A percentile compares a stretch with the other conserved stretches of the same genome.
These are phyloP conservation scores for Debaryomyces udenii DNA, from an alignment of 1,139 yeast genomes.

Conservation along the genomic window DNA sequence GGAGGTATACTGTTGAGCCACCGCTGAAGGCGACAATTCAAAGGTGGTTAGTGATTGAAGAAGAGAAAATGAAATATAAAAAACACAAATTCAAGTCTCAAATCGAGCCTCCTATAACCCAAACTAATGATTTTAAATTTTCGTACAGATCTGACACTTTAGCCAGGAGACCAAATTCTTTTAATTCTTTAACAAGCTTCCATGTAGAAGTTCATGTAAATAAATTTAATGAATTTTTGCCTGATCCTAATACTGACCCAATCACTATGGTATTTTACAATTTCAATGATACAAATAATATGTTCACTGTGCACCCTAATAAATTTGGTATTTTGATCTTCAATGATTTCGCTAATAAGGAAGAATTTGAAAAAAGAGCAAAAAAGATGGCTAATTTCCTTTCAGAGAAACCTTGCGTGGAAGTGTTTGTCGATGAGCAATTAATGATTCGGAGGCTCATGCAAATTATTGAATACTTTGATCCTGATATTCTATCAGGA, in stretches of 20 bases:
- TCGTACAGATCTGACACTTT: slow-evolving; percentile 35
- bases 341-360: neutral
- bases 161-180: slow-evolving; percentile 48
- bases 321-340: slow-evolving; percentile 24
- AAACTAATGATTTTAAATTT: slow-evolving; percentile 36
- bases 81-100: slow-evolving; percentile 45
- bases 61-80: slow-evolving; percentile 16
- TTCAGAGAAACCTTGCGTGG: slow-evolving; percentile 18
- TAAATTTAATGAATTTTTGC: slow-evolving; percentile 50
- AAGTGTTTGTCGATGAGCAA: slow-evolving; percentile 51
- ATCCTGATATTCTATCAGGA: slow-evolving; percentile 89
- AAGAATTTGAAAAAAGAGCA: slow-evolving; percentile 15
- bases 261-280: slow-evolving; percentile 66
- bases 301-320: slow-evolving; percentile 20
- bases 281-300: slow-evolving; percentile 48
- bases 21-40: slow-evolving; percentile 31
- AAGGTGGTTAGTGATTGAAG: slow-evolving; percentile 25
- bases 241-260: slow-evolving; percentile 69
- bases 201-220: slow-evolving; percentile 69
- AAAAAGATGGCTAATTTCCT: slow-evolving; percentile 3
- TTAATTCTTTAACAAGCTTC: slow-evolving; percentile 55
- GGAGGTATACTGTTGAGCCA: slow-evolving; percentile 35
- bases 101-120: slow-evolving; percentile 49
- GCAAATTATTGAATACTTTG: slow-evolving; percentile 60
- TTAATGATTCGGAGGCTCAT: slow-evolving; percentile 59